Conservation (phyloP, 768 basidiomycete genomes). For the Termitomyces sp. region DNA sequence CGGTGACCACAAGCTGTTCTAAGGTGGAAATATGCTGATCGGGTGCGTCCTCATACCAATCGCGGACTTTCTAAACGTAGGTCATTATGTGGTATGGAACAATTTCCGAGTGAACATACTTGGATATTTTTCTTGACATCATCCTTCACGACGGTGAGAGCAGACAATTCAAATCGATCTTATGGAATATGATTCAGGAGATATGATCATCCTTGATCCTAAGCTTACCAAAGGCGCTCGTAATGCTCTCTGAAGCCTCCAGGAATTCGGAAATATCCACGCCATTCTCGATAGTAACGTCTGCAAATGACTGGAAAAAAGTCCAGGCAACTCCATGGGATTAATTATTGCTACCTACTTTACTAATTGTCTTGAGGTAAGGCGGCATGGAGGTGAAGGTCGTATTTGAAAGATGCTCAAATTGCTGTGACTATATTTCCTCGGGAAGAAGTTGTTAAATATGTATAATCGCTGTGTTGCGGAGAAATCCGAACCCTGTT, state of each 20-base stretch:
- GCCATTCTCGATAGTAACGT: not conserved
- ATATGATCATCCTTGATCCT: not conserved
- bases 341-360: not conserved
- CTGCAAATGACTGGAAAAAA: not conserved
- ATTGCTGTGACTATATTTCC: too few species aligned
- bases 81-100: too few species aligned
- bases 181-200: too few species aligned
- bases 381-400: not conserved
- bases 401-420: not conserved
- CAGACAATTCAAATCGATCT: not conserved
- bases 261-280: not conserved
- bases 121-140: not conserved
- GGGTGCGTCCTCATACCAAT: too few species aligned
- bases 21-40: not conserved
- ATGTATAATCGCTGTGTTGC: too few species aligned
- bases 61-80: not conserved
- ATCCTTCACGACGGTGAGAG: not conserved
- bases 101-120: not conserved
- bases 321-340: not conserved
- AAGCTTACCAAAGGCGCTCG: not conserved
- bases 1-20: not conserved
- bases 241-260: not conserved
- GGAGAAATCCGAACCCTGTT: too few species aligned
- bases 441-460: too few species aligned
- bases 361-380: not conserved